Evolutionary conservation across 2,329 filamentous ascomycete species (phyloP), one percentile per base, ranked within the genome.

Genomic region (Catunica adiposa): DNA sequence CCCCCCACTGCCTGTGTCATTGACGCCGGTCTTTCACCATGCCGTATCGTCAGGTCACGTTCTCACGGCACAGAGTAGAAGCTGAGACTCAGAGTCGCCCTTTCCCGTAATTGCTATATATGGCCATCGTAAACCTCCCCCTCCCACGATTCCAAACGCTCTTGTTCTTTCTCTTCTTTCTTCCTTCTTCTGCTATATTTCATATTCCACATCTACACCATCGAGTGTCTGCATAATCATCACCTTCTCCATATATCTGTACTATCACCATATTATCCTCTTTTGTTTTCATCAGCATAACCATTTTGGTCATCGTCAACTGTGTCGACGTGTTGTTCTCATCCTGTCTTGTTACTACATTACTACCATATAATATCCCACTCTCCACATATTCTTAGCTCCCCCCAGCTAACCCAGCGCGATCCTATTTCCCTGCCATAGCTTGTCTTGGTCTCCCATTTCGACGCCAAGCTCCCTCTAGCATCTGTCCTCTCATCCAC

Each of bases 401-500:
- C 29, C 48, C n/a, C 25, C 34, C 40, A 50, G 26, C 44, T 55
- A 54, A 54, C 37, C 22, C 37, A 53, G 38, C 23, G 47, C 44
- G 50, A 40, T 56, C 55, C 55, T 51, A 34, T 54, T 37, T 48
- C n/a, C 17, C 46, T 58, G 31, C 22, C 44, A 51, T 64, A 63
- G 65, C 62, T 64, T 66, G 60, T 57, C 61, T 61, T 58, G 61
- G 62, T 53, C 38, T 47, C 56, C 56, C 54, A 50, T 34, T 59
- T 57, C 15, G 46, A 57, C 38, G 37, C 53, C 53, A 55, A 55
- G 47, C 65, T 59, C 56, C 58, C 58, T 59, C 65, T 62, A 64
- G 68, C 59, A 63, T 69, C 57, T 58, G 59, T 68, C 51, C 71
- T 69, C 58, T 75, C 73, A 38, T 66, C 68, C 15, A 71, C 71